Evolutionary conservation across 768 basidiomycete species (phyloP).

Genomic region (Kwoniella bestiolae): DNA sequence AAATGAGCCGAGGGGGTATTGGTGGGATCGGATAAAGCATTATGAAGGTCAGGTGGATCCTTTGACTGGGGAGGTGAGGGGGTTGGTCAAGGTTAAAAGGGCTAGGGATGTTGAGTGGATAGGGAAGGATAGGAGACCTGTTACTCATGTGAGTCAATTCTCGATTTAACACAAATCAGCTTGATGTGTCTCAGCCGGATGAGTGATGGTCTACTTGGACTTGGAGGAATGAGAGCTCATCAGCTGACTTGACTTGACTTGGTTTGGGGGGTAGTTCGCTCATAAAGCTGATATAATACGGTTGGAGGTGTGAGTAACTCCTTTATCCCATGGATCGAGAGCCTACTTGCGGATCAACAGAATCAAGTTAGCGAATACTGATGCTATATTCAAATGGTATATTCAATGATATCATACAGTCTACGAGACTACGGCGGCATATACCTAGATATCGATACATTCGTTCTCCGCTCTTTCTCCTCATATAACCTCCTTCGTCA

Average conservation of each 20-base stretch:
- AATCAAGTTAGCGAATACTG: too few relatives aligned
- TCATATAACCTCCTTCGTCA: conserved; percentile 35
- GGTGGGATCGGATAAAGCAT: conserved; percentile 49
- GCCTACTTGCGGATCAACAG: too few relatives aligned
- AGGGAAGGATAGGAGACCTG: conserved; percentile 40
- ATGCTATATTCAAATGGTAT: neutral
- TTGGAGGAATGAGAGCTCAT: too few relatives aligned
- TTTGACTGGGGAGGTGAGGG: conserved; percentile 22
- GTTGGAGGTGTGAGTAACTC: conserved; percentile 49
- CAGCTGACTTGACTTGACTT: too few relatives aligned
- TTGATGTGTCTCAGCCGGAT: too few relatives aligned
- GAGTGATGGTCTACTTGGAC: too few relatives aligned
- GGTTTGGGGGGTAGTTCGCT: conserved; percentile 34
- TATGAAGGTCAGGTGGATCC: conserved; percentile 44
- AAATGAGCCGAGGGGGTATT: conserved; percentile 52
- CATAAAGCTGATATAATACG: conserved; percentile 55
- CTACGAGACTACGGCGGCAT: conserved; percentile 50
- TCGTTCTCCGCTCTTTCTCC: conserved; percentile 43
- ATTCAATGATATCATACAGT: conserved; percentile 16
- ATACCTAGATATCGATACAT: conserved; percentile 55
- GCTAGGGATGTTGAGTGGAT: conserved; percentile 44
- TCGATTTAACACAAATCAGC: neutral
- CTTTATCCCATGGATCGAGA: neutral
- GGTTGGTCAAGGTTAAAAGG: conserved; percentile 35
- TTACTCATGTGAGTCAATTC: conserved; percentile 35